Base-by-base conservation (phyloP, 2,329 filamentous ascomycete species). In the Laburnicola sp. region DNA sequence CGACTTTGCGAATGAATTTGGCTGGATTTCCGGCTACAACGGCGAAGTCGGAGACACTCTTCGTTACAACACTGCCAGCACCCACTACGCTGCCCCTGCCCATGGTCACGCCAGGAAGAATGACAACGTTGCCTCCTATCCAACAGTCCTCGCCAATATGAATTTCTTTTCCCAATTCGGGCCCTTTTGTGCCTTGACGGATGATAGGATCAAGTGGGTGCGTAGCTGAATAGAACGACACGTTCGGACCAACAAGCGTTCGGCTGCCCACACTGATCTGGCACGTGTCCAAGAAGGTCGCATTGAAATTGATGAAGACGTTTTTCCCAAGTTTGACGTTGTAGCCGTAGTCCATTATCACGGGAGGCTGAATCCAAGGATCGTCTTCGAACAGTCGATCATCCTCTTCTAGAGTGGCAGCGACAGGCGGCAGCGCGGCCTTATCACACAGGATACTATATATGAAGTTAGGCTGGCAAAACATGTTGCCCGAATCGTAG, bases 311-410 rank as follows among this genome's bases (percentile, higher is more conserved):
- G 38, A 83, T 77, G 60, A 87, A 89, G 63, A 86, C 86, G n/a
- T 78, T 74, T 36, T 82, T 75, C 6, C 85, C 85, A 0, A 87
- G 74, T 4, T 73, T 77, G 56, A 87, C 80, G 60, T 88, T 88
- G 65, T 82, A 82, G 1, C 85, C 86, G 51, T 88, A 87, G 64
- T 88, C 85, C 30, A 86, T 76, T 34, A 75, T 76, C 49, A 88
- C 75, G 0, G 85, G 84, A 0, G 84, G 80, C 59, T 88, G 85
- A 31, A 87, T 79, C 55, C 80, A 23, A 74, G 76, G 54, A 23
- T 69, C 59, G 25, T 68, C 64, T 26, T 70, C 69, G 34, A 65
- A 81, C 1, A 86, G 75, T 16, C 74, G 78, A 7, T 86, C 85
- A 56, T 94, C 88, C 57, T 83, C 84, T 48, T 82, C 83, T 2